phyloP scores from a whole-genome alignment of 345 rosid species.

The Eucalyptus virginea region DNA sequence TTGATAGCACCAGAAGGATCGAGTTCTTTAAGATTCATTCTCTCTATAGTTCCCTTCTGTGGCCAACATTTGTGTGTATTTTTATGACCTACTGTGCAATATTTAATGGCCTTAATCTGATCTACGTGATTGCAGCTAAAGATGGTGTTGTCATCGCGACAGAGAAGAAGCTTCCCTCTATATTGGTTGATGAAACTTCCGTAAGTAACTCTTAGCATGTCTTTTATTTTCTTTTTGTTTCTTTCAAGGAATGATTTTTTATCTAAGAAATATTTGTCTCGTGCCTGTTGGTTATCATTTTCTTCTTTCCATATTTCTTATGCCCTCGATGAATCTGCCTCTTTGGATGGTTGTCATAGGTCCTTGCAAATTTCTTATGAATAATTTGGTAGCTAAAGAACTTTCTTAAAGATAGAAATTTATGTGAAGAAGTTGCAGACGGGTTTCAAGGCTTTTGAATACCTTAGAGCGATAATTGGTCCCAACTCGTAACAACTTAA shows the following conservation, averaged over 20 bases:
- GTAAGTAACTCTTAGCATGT: slow-evolving; percentile 25
- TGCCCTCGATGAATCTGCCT: neutral
- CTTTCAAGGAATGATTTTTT: neutral
- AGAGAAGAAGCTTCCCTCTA: slow-evolving; percentile 88
- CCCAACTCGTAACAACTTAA: neutral
- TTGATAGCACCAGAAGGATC: neutral
- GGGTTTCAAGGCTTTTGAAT: neutral
- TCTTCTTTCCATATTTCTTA: neutral
- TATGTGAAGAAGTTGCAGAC: neutral
- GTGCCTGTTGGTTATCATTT: neutral
- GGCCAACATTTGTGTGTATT: neutral
- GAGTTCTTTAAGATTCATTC: neutral
- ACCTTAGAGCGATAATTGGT: neutral
- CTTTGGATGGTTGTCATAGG: neutral
- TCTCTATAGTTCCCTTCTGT: neutral
- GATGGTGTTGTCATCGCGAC: slow-evolving; percentile 95
- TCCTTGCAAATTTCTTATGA: neutral
- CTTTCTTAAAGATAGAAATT: neutral
- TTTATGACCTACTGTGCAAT: neutral
- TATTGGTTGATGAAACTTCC: slow-evolving; percentile 85
- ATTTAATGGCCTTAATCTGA: neutral
- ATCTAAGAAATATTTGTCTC: neutral
- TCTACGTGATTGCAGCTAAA: slow-evolving; percentile 42
- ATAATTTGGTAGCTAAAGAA: neutral
- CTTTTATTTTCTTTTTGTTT: neutral